These are phyloP conservation scores for Hygrocybe coccinea DNA, from an alignment of 768 basidiomycete genomes.

Conservation along the genomic window DNA sequence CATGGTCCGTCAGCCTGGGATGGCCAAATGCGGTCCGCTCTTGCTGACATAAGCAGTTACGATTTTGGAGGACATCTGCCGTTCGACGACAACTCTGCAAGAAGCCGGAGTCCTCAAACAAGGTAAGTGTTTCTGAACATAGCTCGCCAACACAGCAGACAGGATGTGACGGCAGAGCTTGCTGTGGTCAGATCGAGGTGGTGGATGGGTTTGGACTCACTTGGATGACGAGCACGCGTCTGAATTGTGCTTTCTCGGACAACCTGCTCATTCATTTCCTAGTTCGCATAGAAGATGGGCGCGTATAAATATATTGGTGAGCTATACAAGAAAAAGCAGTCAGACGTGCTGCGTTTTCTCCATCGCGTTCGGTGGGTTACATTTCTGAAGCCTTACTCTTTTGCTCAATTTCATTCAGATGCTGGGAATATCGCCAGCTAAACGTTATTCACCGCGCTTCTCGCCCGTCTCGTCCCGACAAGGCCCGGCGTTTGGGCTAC, in stretches of 20 bases:
- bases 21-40: too few relatives aligned
- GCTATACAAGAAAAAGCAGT: conserved; percentile 98
- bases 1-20: too few relatives aligned
- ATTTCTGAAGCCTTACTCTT: background rate
- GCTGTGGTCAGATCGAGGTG: background rate
- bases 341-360: conserved; percentile 95
- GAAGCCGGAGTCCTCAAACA: too few relatives aligned
- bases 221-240: background rate
- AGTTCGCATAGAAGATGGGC: conserved; percentile 48
- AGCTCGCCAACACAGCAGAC: background rate
- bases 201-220: background rate
- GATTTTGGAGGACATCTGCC: too few relatives aligned
- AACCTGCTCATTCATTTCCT: background rate
- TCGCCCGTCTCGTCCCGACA: conserved; percentile 97
- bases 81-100: too few relatives aligned
- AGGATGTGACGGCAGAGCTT: background rate
- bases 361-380: conserved; percentile 82
- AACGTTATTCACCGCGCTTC: conserved; percentile 98
- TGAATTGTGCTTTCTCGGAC: too few relatives aligned
- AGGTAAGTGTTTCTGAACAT: too few relatives aligned
- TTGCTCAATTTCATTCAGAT: conserved; percentile 41
- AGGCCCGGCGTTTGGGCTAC: conserved; percentile 97
- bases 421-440: conserved; percentile 98
- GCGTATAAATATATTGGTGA: conserved; percentile 96
- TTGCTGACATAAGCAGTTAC: too few relatives aligned